Evolutionary conservation across 805 yeast species (phyloP).

Genomic region (Pichia deserticola): DNA sequence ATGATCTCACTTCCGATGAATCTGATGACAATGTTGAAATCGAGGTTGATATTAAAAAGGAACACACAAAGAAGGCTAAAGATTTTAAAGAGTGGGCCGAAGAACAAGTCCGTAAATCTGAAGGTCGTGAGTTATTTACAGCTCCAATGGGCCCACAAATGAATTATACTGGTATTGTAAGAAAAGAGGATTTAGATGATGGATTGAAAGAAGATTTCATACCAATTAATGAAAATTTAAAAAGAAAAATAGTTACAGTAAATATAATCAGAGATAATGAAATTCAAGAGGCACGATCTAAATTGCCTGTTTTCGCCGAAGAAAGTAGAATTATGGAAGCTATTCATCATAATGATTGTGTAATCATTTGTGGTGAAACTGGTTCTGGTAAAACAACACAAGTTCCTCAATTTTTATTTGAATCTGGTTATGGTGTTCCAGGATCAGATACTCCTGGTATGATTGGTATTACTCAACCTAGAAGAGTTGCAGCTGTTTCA

Average conservation of each 20-base stretch:
- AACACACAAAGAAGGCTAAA: conserved; percentile 43
- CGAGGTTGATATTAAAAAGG: conserved; percentile 31
- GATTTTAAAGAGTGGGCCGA: conserved; percentile 89
- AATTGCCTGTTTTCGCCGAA: conserved; percentile 82
- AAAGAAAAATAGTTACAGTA: conserved; percentile 61
- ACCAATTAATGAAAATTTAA: conserved; percentile 45
- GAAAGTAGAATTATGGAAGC: conserved; percentile 96
- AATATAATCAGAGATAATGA: conserved; percentile 57
- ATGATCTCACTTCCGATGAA: conserved; percentile 29
- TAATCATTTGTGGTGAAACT: conserved; percentile 93
- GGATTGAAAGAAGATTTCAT: conserved; percentile 55
- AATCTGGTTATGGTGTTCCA: conserved; percentile 75
- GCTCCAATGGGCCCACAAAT: conserved; percentile 45
- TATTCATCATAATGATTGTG: conserved; percentile 81
- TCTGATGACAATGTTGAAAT: conserved; percentile 24
- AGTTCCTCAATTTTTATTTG: conserved; percentile 91
- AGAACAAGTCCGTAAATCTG: conserved; percentile 54
- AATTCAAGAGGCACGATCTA: conserved; percentile 59
- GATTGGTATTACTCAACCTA: conserved; percentile 94
- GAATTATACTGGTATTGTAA: conserved; percentile 47
- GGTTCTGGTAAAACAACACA: conserved; percentile 99
- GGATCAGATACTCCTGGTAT: conserved; percentile 72
- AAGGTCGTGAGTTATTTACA: conserved; percentile 46
- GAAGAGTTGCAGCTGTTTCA: conserved; percentile 90
- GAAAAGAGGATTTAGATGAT: conserved; percentile 67